Evolutionary conservation across 306 rosid species (phyloP).

Genomic region (Cicer bijugum): DNA sequence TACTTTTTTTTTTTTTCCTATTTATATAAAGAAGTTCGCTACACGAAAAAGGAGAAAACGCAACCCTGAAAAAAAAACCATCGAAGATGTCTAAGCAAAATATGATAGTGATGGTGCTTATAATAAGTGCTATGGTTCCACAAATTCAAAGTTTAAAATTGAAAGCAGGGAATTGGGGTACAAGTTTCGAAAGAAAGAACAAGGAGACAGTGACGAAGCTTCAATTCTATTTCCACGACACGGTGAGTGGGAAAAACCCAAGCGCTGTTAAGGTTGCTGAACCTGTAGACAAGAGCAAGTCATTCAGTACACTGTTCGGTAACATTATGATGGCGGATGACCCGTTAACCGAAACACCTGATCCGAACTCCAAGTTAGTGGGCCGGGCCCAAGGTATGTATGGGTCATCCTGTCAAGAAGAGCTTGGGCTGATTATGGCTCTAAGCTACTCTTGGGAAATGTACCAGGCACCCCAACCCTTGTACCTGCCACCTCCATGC

Average conservation of each 20-base stretch:
- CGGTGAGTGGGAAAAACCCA: slow-evolving; percentile 66
- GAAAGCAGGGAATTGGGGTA: slow-evolving; percentile 48
- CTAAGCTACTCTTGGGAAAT: slow-evolving; percentile 51
- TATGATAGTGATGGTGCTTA: slow-evolving; percentile 27
- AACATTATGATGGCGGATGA: slow-evolving; percentile 70
- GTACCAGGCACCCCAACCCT: too few relatives aligned
- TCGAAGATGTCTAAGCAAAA: slow-evolving; percentile 51
- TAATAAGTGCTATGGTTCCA: slow-evolving; percentile 20
- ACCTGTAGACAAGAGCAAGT: slow-evolving; percentile 47
- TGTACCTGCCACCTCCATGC: too few relatives aligned
- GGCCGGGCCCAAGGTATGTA: slow-evolving; percentile 87
- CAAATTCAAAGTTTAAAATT: slow-evolving; percentile 22
- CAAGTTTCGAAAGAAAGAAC: slow-evolving; percentile 22
- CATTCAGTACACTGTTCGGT: slow-evolving; percentile 62
- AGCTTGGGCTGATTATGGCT: slow-evolving; percentile 67
- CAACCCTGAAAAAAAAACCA: not conserved
- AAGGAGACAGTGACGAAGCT: slow-evolving; percentile 60
- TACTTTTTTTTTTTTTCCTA: too few relatives aligned
- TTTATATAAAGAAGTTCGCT: too few relatives aligned
- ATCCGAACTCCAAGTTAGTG: slow-evolving; percentile 68
- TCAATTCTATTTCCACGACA: slow-evolving; percentile 89
- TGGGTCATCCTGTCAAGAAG: slow-evolving; percentile 66
- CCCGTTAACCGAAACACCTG: slow-evolving; percentile 67
- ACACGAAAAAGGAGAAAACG: too few relatives aligned
- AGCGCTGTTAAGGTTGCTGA: slow-evolving; percentile 67